Percentiles rank a stretch among this genome's conserved stretches.
Evolutionary conservation across 129 eudicot genomes (phyloP).

Genomic region (Centrapalus pauciflorus): DNA sequence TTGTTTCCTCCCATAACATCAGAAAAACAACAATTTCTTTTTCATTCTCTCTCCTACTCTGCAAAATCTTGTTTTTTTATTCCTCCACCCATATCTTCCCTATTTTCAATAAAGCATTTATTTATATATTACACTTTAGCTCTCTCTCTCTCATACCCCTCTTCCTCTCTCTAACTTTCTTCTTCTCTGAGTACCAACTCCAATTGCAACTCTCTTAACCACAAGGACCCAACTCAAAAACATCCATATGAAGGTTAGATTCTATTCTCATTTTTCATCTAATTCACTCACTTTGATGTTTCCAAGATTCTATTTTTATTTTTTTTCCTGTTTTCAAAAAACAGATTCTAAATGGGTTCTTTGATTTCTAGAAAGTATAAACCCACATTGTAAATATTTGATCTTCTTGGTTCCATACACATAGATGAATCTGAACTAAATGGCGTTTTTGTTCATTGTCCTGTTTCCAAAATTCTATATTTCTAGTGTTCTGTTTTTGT

Average conservation of each 20-base stretch:
- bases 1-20: conserved; percentile 2
- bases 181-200: conserved; percentile 17
- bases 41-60: conserved; percentile 23
- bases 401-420: background rate
- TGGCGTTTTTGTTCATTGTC: background rate
- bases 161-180: conserved; percentile 1
- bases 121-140: conserved; percentile 26
- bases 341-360: background rate
- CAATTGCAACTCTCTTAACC: conserved; percentile 19
- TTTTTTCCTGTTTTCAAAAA: background rate
- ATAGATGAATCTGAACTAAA: background rate
- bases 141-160: conserved; percentile 4
- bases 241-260: conserved; percentile 33
- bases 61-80: conserved; percentile 28
- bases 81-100: conserved; percentile 30
- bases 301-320: background rate
- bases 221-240: conserved; percentile 8
- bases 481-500: background rate
- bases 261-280: conserved; percentile 12
- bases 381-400: background rate
- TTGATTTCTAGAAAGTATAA: background rate
- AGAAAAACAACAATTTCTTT: conserved; percentile 20
- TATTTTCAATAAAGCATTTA: conserved; percentile 22
- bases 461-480: background rate
- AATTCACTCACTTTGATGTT: background rate